Conservation (phyloP, 1,284 basidiomycete genomes). For the Flammula alnicola region DNA sequence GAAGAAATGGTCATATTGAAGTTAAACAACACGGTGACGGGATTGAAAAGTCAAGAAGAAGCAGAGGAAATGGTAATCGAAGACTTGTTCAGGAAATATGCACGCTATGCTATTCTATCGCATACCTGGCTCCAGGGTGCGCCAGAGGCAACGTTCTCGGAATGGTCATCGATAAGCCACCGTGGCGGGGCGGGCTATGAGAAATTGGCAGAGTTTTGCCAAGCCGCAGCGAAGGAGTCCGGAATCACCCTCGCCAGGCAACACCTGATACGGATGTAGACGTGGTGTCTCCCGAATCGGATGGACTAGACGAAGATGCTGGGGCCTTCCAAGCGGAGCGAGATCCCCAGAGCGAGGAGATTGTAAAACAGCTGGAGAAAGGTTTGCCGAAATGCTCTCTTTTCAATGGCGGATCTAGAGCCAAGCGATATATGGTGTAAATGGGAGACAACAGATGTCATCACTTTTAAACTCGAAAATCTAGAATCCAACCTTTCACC, state of each 20-base stretch:
- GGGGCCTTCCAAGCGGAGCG: conserved; percentile 15
- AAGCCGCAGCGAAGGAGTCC: not conserved
- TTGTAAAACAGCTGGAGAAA: conserved; percentile 77
- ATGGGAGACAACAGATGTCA: too few species aligned
- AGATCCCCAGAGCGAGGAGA: too few species aligned
- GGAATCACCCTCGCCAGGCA: conserved; percentile 14
- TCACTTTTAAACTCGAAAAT: too few species aligned
- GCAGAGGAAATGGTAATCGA: not conserved
- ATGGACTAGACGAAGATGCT: conserved; percentile 10
- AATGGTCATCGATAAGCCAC: not conserved
- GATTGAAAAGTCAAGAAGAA: not conserved
- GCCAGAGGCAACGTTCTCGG: conserved; percentile 1
- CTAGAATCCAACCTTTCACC: too few species aligned
- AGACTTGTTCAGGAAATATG: not conserved
- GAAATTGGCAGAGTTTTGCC: conserved; percentile 8
- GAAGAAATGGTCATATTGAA: not conserved
- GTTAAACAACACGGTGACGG: not conserved
- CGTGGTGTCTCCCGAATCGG: conserved; percentile 10
- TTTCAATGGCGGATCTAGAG: too few species aligned
- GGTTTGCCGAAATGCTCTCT: conserved; percentile 71
- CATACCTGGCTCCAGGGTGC: conserved; percentile 8
- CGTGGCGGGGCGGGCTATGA: conserved; percentile 2
- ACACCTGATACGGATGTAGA: conserved; percentile 51
- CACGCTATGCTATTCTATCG: conserved; percentile 6
- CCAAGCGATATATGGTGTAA: too few species aligned